A percentile compares a stretch with the other conserved stretches of the same genome.
These are phyloP conservation scores for Trypanosoma boissoni DNA, from an alignment of 208 protist species.

Conservation along the genomic window DNA sequence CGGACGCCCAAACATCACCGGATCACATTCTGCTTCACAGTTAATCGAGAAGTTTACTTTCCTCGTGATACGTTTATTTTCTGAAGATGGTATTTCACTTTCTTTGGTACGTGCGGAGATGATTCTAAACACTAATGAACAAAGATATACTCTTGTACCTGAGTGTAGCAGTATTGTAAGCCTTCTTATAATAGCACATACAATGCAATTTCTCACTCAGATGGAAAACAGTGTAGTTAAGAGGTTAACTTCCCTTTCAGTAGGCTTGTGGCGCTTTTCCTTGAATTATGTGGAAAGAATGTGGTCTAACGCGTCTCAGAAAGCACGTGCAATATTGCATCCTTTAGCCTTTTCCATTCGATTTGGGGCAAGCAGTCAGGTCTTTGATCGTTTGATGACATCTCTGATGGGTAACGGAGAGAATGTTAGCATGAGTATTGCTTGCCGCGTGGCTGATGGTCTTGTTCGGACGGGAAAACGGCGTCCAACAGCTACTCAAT, in stretches of 20 bases:
- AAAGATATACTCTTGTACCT: constrained; percentile 5
- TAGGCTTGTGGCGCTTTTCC: constrained; percentile 28
- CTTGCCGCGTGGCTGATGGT: constrained; percentile 21
- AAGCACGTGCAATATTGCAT: constrained; percentile 11
- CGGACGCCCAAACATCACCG: no score
- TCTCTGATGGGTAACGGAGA: constrained; percentile 15
- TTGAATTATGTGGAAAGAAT: constrained; percentile 26
- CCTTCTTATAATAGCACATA: constrained; percentile 20
- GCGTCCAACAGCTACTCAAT: constrained; percentile 24
- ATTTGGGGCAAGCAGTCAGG: constrained; percentile 31
- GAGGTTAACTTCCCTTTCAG: constrained; percentile 12
- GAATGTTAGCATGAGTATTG: constrained; percentile 15
- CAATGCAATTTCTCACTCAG: constrained; percentile 18
- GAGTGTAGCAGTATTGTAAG: constrained; percentile 14
- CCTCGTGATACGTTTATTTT: constrained; percentile 16
- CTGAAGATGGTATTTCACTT: constrained; percentile 23
- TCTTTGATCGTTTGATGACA: constrained; percentile 28
- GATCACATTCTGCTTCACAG: neutral
- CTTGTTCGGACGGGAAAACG: constrained; percentile 21
- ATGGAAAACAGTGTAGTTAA: constrained; percentile 10
- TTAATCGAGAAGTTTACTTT: constrained; percentile 10
- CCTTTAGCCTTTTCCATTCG: constrained; percentile 25
- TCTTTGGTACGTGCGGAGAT: constrained; percentile 6
- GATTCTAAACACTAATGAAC: constrained; percentile 1
- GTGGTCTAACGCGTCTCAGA: neutral